Evolutionary conservation across 78 protist genomes (phyloP).

Genomic region (Thecamonas trahens): DNA sequence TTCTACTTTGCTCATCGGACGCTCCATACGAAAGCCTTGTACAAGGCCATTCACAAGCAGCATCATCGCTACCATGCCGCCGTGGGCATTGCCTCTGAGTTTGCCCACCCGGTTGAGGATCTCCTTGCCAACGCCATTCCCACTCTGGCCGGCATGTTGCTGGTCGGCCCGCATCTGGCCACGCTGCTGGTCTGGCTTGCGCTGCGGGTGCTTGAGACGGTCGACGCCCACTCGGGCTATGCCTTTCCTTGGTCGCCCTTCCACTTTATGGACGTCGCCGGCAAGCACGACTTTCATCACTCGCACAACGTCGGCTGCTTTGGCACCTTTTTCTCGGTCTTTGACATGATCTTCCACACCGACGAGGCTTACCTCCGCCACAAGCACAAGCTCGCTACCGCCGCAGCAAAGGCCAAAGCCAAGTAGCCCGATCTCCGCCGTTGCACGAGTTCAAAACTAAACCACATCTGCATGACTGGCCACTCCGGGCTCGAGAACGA

Average conservation of each 20-base stretch:
- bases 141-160: background rate
- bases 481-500: too few species aligned
- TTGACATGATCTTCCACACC: conserved; percentile 9
- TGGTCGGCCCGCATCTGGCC: background rate
- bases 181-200: background rate
- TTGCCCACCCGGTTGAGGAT: conserved; percentile 17
- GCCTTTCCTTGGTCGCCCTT: background rate
- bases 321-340: background rate
- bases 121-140: conserved; percentile 1
- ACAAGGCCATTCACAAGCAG: conserved; percentile 18
- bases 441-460: too few species aligned
- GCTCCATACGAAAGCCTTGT: background rate
- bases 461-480: too few species aligned
- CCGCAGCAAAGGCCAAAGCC: too few species aligned
- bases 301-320: conserved; percentile 10
- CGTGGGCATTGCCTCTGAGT: conserved; percentile 1
- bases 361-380: conserved; percentile 4
- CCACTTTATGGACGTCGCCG: background rate
- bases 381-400: too few species aligned
- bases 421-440: too few species aligned
- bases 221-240: conserved; percentile 9
- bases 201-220: background rate
- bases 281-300: conserved; percentile 10
- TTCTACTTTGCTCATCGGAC: conserved; percentile 10
- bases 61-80: conserved; percentile 11